Base-by-base conservation (phyloP, 495 filamentous ascomycete species). In the Tetracladium marchalianum region DNA sequence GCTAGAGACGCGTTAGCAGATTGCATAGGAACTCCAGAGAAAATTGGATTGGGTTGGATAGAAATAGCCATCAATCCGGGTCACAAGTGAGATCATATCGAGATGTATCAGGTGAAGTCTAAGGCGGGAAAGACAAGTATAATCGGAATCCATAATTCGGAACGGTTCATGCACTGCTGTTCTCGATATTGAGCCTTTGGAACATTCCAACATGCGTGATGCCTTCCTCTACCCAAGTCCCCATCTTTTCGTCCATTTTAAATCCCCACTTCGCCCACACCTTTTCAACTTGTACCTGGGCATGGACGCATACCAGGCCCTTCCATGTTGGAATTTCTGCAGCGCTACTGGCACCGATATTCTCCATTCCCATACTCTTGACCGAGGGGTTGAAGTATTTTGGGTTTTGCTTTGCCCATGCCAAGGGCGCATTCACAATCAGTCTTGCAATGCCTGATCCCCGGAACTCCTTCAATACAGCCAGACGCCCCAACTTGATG, bases 141-240 rank as follows among this genome's bases (percentile, higher is more conserved):
- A 27, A 27, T 27, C 22, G 22, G 3, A 27, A 27, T 27, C 7
- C 22, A 27, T 27, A 27, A 7, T 27, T 27, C 22, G 22, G 3
- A 27, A 7, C 22, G 3, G 22, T 27, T 27, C 22, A 27, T 27
- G 22, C 22, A 7, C 22, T 36, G 35, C 35, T 27, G 1, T 39
- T 41, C 47, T 44, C 39, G 15, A 55, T 37, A 43, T 45, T 32
- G 7, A 56, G 35, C 34, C 72, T 59, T 36, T 51, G 46, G 44
- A 70, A 90, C 87, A 94, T 90, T 11, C 82, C 87, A 24, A 89
- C 74, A 72, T 95, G 90, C 54, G 73, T 69, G 52, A 94, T 87
- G 16, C 85, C 87, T 51, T 93, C 87, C 66, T 95, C 89, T 34
- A 68, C 65, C 86, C 89, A 96, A 51, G 52, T 65, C 0, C 86